Evolutionary conservation across 805 yeast species (phyloP), one percentile per base, ranked within the genome.

Genomic region (Nakazawaea anatomiae): DNA sequence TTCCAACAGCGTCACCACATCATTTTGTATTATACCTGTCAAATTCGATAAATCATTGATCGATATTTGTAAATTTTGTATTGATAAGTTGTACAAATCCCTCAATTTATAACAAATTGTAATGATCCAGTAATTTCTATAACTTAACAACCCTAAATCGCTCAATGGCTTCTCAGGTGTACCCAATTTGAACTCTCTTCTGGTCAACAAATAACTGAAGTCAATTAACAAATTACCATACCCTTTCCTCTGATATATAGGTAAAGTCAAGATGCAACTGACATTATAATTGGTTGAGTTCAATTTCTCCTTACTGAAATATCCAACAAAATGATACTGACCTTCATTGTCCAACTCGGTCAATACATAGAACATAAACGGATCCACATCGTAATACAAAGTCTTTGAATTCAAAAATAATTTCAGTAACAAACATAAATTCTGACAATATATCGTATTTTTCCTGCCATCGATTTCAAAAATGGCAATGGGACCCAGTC

Each of bases 81-180:
- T 34, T n/a, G 31, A 39, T 6, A 40, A 45, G 41, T 42, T 32
- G 27, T 49, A 39, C 46, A 56, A 46, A 18, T 58, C 57, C 39
- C 55, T 55, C 25, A 86, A 66, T 42, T 70, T 73, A 41, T 68
- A 73, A 8, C 94, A 77, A 6, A 89, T 69, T 4, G 84, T 73
- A 1, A 80, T 68, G 57, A 79, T 84, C 98, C 98, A 94, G 65
- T 87, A 92, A 58, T 82, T 87, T 55, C 95, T 71, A 65, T 92
- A 94, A 54, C 97, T 87, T 32, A 87, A 66, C 47, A 90, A 69
- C 0, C 99, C 99, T 50, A 92, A 69, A 56, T 87, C 91, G 57
- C 94, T 85, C 52, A 92, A 72, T 0, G 99, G 99, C 61, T 91
- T 92, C 60, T 94, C 99, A 0, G 99, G 99, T 0, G 97, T 87